phyloP scores from a whole-genome alignment of 73 alveolate genomes.

The Symbiodinium natans region DNA sequence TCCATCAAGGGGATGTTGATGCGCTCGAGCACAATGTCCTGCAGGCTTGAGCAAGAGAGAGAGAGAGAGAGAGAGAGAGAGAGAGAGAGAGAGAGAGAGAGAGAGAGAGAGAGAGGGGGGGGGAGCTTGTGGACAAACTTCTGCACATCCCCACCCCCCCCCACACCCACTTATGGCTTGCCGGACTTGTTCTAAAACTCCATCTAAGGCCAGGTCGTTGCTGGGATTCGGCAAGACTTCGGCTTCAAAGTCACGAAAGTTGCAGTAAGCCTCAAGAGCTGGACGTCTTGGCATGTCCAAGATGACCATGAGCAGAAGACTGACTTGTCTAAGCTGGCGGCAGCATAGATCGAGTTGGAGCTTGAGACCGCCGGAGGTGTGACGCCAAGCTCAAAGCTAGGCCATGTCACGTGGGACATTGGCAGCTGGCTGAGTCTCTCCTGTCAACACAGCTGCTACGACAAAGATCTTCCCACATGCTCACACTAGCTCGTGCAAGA shows the following conservation, averaged over 20 bases:
- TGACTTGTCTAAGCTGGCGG: not conserved
- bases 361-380: slow-evolving; percentile 52
- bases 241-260: slow-evolving; percentile 58
- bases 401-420: slow-evolving; percentile 49
- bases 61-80: no score
- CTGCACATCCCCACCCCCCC: no score
- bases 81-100: no score
- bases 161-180: no score
- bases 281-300: not conserved
- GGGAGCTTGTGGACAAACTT: no score
- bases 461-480: no score
- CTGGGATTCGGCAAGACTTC: slow-evolving; percentile 53
- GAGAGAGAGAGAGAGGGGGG: no score
- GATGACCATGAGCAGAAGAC: not conserved
- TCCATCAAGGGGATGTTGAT: slow-evolving; percentile 63
- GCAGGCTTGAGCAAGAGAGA: no score
- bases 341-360: slow-evolving; percentile 45
- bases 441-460: not conserved
- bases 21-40: slow-evolving; percentile 40
- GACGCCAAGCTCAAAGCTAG: slow-evolving; percentile 47
- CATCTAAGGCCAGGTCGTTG: slow-evolving; percentile 7
- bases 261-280: slow-evolving; percentile 24
- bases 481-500: not conserved
- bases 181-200: not conserved
- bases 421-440: slow-evolving; percentile 20